These are phyloP conservation scores for Ophiostoma perfectum DNA, from an alignment of 2,329 filamentous ascomycete genomes.

Conservation along the genomic window DNA sequence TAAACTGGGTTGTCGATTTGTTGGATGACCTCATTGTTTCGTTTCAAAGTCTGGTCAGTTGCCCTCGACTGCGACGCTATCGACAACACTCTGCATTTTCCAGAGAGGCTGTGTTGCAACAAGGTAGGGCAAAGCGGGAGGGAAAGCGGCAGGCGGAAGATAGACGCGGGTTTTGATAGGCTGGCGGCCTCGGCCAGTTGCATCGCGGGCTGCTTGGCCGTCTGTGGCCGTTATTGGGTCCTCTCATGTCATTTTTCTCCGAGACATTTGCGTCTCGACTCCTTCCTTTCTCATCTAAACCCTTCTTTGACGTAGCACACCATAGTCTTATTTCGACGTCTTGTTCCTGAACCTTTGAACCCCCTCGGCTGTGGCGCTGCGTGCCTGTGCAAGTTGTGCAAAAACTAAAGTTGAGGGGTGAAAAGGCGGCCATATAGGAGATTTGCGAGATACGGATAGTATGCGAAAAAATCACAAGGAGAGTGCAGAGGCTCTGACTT, in stretches of 20 bases:
- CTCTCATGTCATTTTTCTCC: not conserved
- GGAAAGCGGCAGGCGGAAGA: not conserved
- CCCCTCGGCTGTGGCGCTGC: not conserved
- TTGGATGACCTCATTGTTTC: not conserved
- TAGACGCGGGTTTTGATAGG: not conserved
- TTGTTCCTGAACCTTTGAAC: not conserved
- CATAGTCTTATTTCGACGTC: not conserved
- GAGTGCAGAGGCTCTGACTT: too few species aligned
- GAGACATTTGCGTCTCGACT: constrained; percentile 3
- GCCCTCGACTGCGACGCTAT: not conserved
- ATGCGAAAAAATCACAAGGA: too few species aligned
- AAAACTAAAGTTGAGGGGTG: not conserved
- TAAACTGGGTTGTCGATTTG: too few species aligned
- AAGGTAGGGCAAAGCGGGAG: not conserved
- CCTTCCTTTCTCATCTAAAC: not conserved
- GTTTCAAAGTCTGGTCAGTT: not conserved
- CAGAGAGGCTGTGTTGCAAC: not conserved
- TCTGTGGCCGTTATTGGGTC: not conserved
- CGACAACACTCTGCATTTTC: not conserved
- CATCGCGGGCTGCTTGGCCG: not conserved
- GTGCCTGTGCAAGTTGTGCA: not conserved
- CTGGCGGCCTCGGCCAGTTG: not conserved
- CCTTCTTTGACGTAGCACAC: not conserved
- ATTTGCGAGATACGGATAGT: too few species aligned
- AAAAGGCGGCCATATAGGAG: too few species aligned